These are phyloP conservation scores for Euphorbia tirucalli DNA, from an alignment of 345 rosid genomes.

Conservation along the genomic window DNA sequence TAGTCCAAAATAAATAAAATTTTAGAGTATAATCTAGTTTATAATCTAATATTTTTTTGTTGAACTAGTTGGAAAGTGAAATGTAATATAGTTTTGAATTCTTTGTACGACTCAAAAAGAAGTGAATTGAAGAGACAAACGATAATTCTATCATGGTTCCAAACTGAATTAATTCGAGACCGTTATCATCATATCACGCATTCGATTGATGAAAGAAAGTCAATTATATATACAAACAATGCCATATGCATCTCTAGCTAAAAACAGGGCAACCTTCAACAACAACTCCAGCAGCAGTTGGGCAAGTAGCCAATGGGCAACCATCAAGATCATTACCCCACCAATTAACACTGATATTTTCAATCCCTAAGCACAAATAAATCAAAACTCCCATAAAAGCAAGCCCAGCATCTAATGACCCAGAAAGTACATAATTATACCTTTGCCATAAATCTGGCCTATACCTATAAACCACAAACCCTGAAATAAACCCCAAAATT, in stretches of 20 bases:
- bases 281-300: conserved; percentile 60
- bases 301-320: conserved; percentile 85
- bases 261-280: conserved; percentile 84
- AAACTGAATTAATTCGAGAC: no score
- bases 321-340: conserved; percentile 99
- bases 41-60: no score
- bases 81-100: no score
- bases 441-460: conserved; percentile 75
- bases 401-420: conserved; percentile 89
- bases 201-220: no score
- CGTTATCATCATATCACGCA: no score
- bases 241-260: conserved; percentile 26
- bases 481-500: conserved; percentile 72
- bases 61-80: no score
- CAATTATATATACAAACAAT: no score
- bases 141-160: no score
- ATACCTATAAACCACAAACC: conserved; percentile 75
- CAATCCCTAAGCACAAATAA: conserved; percentile 78
- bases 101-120: no score
- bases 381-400: conserved; percentile 95
- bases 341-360: conserved; percentile 68
- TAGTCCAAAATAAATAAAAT: no score
- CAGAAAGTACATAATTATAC: conserved; percentile 88
- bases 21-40: no score
- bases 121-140: no score